Evolutionary conservation across 768 basidiomycete genomes (phyloP).

Genomic region (Lentinula guzmanii): DNA sequence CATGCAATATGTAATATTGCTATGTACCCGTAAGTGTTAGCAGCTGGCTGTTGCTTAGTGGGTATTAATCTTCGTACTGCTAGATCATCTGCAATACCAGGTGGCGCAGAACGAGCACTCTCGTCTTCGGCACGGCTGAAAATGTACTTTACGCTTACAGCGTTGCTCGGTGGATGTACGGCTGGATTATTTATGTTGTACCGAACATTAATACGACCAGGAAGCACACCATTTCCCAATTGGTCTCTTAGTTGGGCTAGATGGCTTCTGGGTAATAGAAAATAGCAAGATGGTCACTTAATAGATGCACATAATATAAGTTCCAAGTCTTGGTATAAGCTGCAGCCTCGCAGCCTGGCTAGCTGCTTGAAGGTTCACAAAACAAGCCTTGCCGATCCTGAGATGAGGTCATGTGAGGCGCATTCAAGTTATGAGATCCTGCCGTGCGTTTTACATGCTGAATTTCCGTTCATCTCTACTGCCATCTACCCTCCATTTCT

Average conservation of each 20-base stretch:
- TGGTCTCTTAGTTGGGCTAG: constrained; percentile 60
- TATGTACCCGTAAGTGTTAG: constrained; percentile 71
- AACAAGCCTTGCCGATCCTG: neutral
- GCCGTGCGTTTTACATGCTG: constrained; percentile 1
- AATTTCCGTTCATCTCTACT: neutral
- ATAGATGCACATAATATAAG: neutral
- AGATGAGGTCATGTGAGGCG: constrained; percentile 5
- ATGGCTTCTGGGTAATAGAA: constrained; percentile 59
- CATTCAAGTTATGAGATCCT: neutral
- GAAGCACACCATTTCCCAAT: constrained; percentile 40
- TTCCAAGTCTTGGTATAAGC: neutral
- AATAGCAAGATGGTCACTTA: constrained; percentile 22
- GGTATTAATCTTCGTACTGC: neutral
- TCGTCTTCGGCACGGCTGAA: constrained; percentile 62
- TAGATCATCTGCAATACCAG: constrained; percentile 68
- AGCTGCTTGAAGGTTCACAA: too few relatives aligned
- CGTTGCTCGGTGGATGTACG: constrained; percentile 65
- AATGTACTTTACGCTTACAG: constrained; percentile 68
- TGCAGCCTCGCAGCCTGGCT: too few relatives aligned
- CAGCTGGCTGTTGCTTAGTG: constrained; percentile 13
- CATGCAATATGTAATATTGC: constrained; percentile 80
- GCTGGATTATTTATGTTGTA: constrained; percentile 68
- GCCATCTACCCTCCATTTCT: neutral
- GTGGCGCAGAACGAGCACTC: constrained; percentile 76
- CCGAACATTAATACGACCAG: constrained; percentile 62